Percentiles rank a stretch among this genome's conserved stretches.
Conservation (phyloP, 495 filamentous ascomycete genomes). For the Aspergillus conjunctus region DNA sequence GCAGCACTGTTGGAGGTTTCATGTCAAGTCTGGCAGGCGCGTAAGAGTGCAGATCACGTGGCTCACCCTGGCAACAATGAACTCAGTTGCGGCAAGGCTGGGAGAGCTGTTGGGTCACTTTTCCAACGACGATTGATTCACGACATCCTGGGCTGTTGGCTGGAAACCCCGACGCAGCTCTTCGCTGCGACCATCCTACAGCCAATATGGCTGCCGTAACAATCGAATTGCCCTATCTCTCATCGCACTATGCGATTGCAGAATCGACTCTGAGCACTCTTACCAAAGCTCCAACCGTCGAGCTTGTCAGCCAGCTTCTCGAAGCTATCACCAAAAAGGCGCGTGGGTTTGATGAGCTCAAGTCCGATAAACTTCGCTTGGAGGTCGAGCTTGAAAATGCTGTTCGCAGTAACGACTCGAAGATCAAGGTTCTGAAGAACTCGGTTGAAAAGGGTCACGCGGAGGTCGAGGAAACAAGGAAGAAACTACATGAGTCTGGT, state of each 20-base stretch:
- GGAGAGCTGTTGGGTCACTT: constrained; percentile 8
- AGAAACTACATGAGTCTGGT: constrained; percentile 83
- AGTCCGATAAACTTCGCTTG: constrained; percentile 78
- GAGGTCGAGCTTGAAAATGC: constrained; percentile 94
- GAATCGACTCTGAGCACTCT: constrained; percentile 65
- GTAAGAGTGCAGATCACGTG: constrained; percentile 14
- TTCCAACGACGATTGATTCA: constrained; percentile 16
- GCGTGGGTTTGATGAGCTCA: constrained; percentile 74
- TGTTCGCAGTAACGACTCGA: constrained; percentile 76
- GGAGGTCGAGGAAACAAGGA: constrained; percentile 74
- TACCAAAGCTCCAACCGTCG: constrained; percentile 71
- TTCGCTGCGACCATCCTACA: constrained; percentile 22
- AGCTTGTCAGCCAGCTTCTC: constrained; percentile 72
- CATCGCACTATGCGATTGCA: constrained; percentile 72
- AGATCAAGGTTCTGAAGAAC: constrained; percentile 75
- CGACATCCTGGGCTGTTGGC: constrained; percentile 19
- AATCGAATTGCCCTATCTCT: constrained; percentile 74
- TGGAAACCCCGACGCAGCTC: constrained; percentile 19
- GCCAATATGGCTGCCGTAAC: constrained; percentile 72
- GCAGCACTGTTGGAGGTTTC: background rate
- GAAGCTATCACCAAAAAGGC: constrained; percentile 69
- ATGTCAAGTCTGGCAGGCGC: background rate
- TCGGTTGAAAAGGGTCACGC: constrained; percentile 79
- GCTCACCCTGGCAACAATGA: constrained; percentile 12
- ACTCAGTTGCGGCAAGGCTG: constrained; percentile 14